These are phyloP conservation scores for Ustilago esculenta DNA, from an alignment of 1,284 basidiomycete genomes.

Conservation along the genomic window DNA sequence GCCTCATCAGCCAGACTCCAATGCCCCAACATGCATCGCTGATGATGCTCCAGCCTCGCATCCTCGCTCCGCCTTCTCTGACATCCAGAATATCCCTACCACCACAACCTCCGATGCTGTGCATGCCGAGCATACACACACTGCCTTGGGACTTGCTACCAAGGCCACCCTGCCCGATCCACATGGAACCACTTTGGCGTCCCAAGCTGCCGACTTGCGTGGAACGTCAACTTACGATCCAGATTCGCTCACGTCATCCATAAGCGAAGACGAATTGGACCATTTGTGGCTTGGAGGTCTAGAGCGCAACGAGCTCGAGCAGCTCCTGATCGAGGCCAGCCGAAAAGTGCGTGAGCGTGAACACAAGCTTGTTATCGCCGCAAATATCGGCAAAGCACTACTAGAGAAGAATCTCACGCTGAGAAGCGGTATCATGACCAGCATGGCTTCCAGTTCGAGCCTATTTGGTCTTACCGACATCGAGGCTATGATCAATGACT, in stretches of 20 bases:
- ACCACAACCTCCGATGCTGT: neutral
- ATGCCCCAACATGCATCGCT: neutral
- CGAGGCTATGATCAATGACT: conserved; percentile 31
- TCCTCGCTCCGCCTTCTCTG: conserved; percentile 11
- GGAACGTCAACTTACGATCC: neutral
- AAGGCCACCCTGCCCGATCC: too few relatives aligned
- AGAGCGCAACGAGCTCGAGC: conserved; percentile 55
- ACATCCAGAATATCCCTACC: conserved; percentile 11
- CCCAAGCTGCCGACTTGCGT: too few relatives aligned
- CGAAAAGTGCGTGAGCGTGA: conserved; percentile 58
- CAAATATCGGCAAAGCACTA: conserved; percentile 58
- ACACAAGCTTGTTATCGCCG: conserved; percentile 56
- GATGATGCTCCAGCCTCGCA: neutral
- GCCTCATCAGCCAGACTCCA: neutral
- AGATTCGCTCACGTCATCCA: conserved; percentile 5
- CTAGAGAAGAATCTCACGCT: conserved; percentile 60
- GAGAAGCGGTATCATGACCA: conserved; percentile 46
- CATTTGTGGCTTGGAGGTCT: conserved; percentile 44
- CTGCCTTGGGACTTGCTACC: too few relatives aligned
- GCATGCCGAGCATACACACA: too few relatives aligned
- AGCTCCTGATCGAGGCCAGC: conserved; percentile 51
- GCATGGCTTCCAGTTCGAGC: conserved; percentile 41
- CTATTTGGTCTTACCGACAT: conserved; percentile 33
- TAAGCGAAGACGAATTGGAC: conserved; percentile 29
- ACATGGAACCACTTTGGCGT: too few relatives aligned